Base-by-base conservation (phyloP, 176 grass and related monocot species). In the Poa pratensis region DNA sequence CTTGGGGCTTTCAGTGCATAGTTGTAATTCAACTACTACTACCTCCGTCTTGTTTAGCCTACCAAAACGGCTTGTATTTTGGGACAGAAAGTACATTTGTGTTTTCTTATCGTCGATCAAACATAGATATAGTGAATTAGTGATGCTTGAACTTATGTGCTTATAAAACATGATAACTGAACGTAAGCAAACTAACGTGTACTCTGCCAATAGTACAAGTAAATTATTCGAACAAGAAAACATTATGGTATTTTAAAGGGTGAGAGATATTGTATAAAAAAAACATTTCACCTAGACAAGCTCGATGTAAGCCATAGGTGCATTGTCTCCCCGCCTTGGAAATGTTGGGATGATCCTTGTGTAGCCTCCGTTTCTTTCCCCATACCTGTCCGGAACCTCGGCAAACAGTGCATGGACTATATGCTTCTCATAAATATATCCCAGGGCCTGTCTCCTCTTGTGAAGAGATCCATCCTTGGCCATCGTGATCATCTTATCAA, bases 231-330 rank as follows among this genome's bases (percentile, higher is more conserved):
- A 35, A 14, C 10, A 76, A 22, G n/a, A 18, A 75, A 23, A 42
- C 3, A 79, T 79, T 42, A 46, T 20, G 54, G 14, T 59, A 28
- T 62, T 9, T 49, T 18, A 22, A 52, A 22, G 9, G 26, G 73
- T 7, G 32, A 54, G 22, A 84, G 34, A 58, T 15, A 85, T 63
- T 8, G 28, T 45, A 19, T 53, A 28, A 35, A 27, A 79, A 18
- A 42, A 80, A 30, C 19, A 73, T 77, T 63, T 91, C 46, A 89
- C 90, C 88, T 94, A 94, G 80, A 99, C 96, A 87, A 99, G 91
- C 52, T 95, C 93, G 69, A 99, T 92, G 75, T 99, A 96, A 8
- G 93, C 93, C 96, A 96, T 94, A 10, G 96, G 91, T 61, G 96
- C 96, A 88, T 96, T 96, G 52, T 99, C 96, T 75, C 93, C 96